A percentile compares a stretch with the other conserved stretches of the same genome.
These are phyloP conservation scores for Penicillium maclennaniae DNA, from an alignment of 495 filamentous ascomycete genomes.

Conservation along the genomic window DNA sequence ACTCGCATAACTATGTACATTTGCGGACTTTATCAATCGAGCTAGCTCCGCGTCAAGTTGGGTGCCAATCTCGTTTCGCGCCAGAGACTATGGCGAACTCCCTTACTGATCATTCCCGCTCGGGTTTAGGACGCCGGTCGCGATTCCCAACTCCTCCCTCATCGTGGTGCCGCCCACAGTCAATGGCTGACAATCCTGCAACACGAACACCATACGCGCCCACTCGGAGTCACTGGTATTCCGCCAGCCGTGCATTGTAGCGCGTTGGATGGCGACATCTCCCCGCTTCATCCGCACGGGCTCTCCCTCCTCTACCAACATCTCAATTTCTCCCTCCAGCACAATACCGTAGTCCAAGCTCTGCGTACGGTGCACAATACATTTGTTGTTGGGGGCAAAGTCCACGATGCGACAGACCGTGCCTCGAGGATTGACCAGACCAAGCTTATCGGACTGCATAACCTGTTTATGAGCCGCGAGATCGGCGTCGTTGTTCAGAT, in stretches of 20 bases:
- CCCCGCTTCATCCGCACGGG: constrained; percentile 62
- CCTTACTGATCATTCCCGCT: constrained; percentile 46
- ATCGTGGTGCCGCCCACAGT: constrained; percentile 38
- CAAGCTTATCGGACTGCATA: constrained; percentile 36
- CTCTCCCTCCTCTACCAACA: constrained; percentile 64
- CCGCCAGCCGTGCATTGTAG: constrained; percentile 45
- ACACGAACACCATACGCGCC: constrained; percentile 56
- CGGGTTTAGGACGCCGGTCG: constrained; percentile 15
- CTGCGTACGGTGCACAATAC: constrained; percentile 65
- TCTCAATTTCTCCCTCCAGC: constrained; percentile 71
- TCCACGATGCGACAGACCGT: constrained; percentile 52
- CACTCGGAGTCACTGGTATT: constrained; percentile 42
- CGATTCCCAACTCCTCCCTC: constrained; percentile 47
- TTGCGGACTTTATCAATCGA: no score
- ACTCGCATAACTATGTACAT: no score
- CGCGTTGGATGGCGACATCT: constrained; percentile 66
- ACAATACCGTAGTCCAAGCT: constrained; percentile 74
- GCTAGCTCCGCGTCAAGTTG: no score
- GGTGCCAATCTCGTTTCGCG: no score
- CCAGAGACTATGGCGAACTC: no score
- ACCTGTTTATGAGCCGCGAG: constrained; percentile 27
- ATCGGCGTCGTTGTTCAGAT: constrained; percentile 53
- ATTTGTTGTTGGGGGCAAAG: constrained; percentile 64
- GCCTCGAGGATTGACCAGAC: constrained; percentile 51
- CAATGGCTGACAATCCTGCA: constrained; percentile 47